Evolutionary conservation across 495 filamentous ascomycete species (phyloP).

Genomic region (Podospora bellae-mahoneyi): DNA sequence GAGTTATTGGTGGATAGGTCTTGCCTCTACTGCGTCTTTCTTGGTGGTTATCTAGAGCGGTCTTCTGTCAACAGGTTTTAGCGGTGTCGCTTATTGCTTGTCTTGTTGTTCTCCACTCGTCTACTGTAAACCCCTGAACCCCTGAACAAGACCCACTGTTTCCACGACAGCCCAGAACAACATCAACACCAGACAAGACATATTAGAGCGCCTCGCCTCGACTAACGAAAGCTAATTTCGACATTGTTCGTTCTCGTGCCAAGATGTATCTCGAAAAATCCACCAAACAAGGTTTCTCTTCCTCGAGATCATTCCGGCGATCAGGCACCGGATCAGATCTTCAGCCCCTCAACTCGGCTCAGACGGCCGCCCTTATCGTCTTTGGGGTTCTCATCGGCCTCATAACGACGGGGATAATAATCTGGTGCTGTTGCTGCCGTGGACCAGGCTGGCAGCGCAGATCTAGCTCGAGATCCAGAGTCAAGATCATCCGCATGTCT

Average conservation of each 20-base stretch:
- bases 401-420: neutral
- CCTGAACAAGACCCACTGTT: constrained; percentile 1
- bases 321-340: neutral
- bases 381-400: neutral
- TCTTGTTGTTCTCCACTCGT: neutral
- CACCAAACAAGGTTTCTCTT: neutral
- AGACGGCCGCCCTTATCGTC: neutral
- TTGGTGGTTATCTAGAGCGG: neutral
- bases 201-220: neutral
- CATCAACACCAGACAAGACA: neutral
- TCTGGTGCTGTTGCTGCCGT: neutral
- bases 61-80: neutral
- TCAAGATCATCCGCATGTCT: constrained; percentile 7
- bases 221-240: neutral
- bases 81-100: neutral
- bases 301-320: neutral
- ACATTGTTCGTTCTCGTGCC: neutral
- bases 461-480: neutral
- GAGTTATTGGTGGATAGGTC: constrained; percentile 1
- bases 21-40: neutral
- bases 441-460: neutral
- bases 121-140: neutral
- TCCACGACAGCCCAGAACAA: neutral
- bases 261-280: neutral
- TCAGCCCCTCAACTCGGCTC: neutral